phyloP scores from a whole-genome alignment of 2,329 filamentous ascomycete genomes.

The Fusarium oxysporum region DNA sequence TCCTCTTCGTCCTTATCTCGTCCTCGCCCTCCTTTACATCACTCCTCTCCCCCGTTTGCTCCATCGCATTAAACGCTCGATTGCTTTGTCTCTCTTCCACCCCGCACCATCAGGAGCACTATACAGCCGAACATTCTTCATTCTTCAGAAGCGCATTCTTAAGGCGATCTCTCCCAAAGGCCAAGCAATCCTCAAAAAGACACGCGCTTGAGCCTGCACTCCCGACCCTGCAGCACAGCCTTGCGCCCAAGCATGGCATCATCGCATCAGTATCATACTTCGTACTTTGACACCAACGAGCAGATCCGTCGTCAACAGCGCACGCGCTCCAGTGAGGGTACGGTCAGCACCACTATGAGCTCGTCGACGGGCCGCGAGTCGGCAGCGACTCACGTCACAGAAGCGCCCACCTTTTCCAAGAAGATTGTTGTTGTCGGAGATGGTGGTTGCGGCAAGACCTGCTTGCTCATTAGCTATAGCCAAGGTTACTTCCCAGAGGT shows the following conservation, averaged over 20 bases:
- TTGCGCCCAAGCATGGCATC: conserved; percentile 61
- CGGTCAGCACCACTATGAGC: conserved; percentile 86
- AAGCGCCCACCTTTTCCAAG: conserved; percentile 94
- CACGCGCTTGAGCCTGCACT: conserved; percentile 37
- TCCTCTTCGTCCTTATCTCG: conserved; percentile 7
- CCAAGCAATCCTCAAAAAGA: conserved; percentile 28
- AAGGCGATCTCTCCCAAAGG: conserved; percentile 6
- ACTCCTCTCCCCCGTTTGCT: conserved; percentile 16
- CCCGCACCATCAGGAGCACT: conserved; percentile 34
- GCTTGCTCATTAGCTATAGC: conserved; percentile 97
- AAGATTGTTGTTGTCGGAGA: conserved; percentile 99
- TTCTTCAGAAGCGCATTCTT: conserved; percentile 5
- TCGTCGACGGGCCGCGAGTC: conserved; percentile 80
- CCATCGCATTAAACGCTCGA: conserved; percentile 32
- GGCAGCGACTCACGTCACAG: conserved; percentile 85
- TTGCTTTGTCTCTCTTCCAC: conserved; percentile 20
- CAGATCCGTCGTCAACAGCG: conserved; percentile 61
- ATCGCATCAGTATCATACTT: conserved; percentile 66
- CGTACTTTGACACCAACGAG: conserved; percentile 60
- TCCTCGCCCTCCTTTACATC: not conserved
- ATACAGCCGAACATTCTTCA: conserved; percentile 8
- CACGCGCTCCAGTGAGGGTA: conserved; percentile 85
- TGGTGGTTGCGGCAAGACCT: conserved; percentile 98
- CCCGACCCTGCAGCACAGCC: conserved; percentile 24
- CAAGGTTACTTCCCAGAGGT: conserved; percentile 99